Conservation (phyloP, 331 rosid genomes). For the Malus hybrid region DNA sequence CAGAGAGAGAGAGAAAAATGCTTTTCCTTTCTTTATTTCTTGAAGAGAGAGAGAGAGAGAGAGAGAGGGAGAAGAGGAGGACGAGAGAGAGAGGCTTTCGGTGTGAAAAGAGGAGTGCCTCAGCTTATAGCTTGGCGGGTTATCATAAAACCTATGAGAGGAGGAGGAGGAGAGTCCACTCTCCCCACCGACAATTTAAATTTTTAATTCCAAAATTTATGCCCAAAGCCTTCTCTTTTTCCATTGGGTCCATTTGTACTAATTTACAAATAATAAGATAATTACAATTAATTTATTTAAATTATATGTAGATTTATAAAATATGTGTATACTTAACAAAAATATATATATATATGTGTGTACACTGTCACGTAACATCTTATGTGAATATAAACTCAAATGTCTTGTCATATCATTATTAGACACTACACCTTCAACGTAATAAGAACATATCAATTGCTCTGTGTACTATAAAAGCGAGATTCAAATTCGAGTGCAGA, state of each 20-base stretch:
- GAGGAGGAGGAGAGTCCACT: not conserved
- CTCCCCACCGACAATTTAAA: conserved; percentile 50
- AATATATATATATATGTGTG: too few species aligned
- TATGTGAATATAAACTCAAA: too few species aligned
- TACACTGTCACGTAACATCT: too few species aligned
- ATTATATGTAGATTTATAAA: too few species aligned
- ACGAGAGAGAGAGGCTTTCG: not conserved
- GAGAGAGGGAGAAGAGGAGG: not conserved
- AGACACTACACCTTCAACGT: too few species aligned
- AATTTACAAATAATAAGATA: too few species aligned
- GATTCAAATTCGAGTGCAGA: too few species aligned
- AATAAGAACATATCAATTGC: too few species aligned
- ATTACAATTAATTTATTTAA: too few species aligned
- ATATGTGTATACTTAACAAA: too few species aligned
- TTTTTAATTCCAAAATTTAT: not conserved
- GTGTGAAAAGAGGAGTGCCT: conserved; percentile 14
- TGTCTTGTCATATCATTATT: too few species aligned
- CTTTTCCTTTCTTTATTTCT: not conserved
- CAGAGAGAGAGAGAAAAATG: not conserved
- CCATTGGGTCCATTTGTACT: not conserved
- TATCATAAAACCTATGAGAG: conserved; percentile 18
- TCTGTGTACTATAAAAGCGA: too few species aligned
- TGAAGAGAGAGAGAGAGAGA: not conserved
- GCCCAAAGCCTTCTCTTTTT: not conserved
- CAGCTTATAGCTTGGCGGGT: conserved; percentile 41